Percentiles rank a stretch among this genome's conserved stretches.
Evolutionary conservation across 129 eudicot genomes (phyloP).

Genomic region (Logfia minima): DNA sequence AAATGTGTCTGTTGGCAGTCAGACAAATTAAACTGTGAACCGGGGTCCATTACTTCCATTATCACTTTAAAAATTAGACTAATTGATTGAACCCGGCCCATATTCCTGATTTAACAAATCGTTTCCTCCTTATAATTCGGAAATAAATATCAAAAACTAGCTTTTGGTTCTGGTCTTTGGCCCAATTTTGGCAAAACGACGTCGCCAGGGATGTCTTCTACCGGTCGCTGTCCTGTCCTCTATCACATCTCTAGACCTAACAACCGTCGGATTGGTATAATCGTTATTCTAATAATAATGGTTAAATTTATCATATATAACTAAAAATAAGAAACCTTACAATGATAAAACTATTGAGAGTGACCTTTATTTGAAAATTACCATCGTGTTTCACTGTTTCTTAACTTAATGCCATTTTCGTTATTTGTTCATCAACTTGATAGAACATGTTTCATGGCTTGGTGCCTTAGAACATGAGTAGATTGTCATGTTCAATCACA

Average conservation of each 20-base stretch:
- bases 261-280: neutral
- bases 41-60: neutral
- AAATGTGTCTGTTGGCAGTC: slow-evolving; percentile 8
- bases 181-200: neutral
- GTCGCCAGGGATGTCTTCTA: neutral
- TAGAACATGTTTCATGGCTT: too few relatives aligned
- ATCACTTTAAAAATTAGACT: neutral
- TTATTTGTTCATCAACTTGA: too few relatives aligned
- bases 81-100: neutral
- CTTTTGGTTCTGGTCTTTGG: neutral
- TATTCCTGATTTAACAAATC: neutral
- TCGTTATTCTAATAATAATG: too few relatives aligned
- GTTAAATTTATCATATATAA: too few relatives aligned
- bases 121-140: neutral
- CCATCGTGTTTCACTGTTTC: too few relatives aligned
- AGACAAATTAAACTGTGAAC: neutral
- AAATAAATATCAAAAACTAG: neutral
- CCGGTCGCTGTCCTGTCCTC: neutral
- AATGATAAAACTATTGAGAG: too few relatives aligned
- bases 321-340: too few relatives aligned
- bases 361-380: too few relatives aligned
- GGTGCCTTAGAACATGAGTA: too few relatives aligned
- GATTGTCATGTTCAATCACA: too few relatives aligned
- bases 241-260: neutral
- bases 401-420: too few relatives aligned